These are phyloP conservation scores for Pleurotus pulmonarius DNA, from an alignment of 768 basidiomycete species.

Conservation along the genomic window DNA sequence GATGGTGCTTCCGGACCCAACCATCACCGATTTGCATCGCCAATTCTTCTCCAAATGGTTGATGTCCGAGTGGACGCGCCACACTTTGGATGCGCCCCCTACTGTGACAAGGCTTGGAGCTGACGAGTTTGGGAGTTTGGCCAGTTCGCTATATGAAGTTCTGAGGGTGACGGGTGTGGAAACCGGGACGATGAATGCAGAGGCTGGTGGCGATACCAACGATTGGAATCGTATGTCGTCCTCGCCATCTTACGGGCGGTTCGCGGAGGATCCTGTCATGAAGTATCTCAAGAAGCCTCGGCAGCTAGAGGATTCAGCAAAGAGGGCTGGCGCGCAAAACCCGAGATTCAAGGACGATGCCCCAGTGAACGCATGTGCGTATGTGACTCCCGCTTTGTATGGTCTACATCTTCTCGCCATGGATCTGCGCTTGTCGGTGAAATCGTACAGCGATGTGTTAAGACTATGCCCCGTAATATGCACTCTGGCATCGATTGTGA, in stretches of 20 bases:
- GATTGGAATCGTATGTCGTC: constrained; percentile 48
- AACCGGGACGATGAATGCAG: neutral
- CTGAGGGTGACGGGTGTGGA: constrained; percentile 34
- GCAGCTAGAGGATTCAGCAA: neutral
- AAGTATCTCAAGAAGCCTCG: constrained; percentile 33
- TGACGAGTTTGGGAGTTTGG: constrained; percentile 32
- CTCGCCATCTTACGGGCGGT: constrained; percentile 40
- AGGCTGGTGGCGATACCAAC: constrained; percentile 10
- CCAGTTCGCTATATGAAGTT: constrained; percentile 43
- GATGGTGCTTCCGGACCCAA: constrained; percentile 50
- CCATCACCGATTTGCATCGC: constrained; percentile 53
- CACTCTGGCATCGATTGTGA: constrained; percentile 54
- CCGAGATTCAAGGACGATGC: constrained; percentile 16
- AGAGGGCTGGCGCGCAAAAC: constrained; percentile 13
- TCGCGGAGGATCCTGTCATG: constrained; percentile 60
- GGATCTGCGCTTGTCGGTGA: constrained; percentile 55
- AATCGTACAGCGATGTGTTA: constrained; percentile 52
- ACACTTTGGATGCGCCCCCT: constrained; percentile 29
- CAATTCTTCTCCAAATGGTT: constrained; percentile 56
- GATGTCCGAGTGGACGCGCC: neutral
- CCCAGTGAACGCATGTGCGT: constrained; percentile 30
- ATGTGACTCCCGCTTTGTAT: constrained; percentile 59
- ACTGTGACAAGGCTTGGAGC: neutral
- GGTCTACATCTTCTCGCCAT: constrained; percentile 81
- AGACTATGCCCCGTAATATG: constrained; percentile 62